Evolutionary conservation across 2,329 filamentous ascomycete species (phyloP).

Genomic region (Chaetomium sp.): DNA sequence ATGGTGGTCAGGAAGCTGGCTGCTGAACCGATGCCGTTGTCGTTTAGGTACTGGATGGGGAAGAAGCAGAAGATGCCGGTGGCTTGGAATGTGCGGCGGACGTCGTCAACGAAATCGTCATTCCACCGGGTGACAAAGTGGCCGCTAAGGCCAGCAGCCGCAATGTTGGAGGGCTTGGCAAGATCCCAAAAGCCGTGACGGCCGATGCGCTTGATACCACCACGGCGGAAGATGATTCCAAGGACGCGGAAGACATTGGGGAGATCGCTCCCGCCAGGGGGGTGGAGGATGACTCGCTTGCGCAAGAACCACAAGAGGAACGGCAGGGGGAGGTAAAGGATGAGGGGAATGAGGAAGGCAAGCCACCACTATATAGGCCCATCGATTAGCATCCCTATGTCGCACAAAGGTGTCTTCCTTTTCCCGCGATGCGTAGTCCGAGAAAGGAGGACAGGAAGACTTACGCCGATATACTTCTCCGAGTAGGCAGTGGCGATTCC

Average conservation of each 20-base stretch:
- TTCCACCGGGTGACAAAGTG: constrained; percentile 44
- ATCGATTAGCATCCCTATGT: background rate
- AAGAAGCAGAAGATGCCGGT: constrained; percentile 55
- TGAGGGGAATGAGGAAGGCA: constrained; percentile 32
- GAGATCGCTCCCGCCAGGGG: constrained; percentile 40
- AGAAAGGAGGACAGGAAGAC: background rate
- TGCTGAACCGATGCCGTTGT: constrained; percentile 45
- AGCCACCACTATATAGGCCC: constrained; percentile 36
- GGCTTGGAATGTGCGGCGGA: constrained; percentile 51
- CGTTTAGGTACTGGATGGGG: constrained; percentile 40
- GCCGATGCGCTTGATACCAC: constrained; percentile 34
- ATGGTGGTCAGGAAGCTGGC: constrained; percentile 43
- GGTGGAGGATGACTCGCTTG: constrained; percentile 37
- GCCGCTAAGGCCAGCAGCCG: constrained; percentile 34
- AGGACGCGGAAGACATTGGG: constrained; percentile 38
- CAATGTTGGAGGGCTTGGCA: constrained; percentile 50
- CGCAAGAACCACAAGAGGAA: constrained; percentile 37
- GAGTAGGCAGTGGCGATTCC: constrained; percentile 46
- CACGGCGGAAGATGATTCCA: constrained; percentile 34
- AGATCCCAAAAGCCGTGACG: constrained; percentile 51
- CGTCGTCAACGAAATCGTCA: constrained; percentile 61
- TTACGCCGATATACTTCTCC: constrained; percentile 42
- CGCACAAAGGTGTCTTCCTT: no score
- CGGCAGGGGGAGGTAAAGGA: constrained; percentile 38
- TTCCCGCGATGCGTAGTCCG: no score